Percentiles rank a stretch among this genome's conserved stretches.
These are phyloP conservation scores for Lactifluus pinguis DNA, from an alignment of 768 basidiomycete genomes.

Conservation along the genomic window DNA sequence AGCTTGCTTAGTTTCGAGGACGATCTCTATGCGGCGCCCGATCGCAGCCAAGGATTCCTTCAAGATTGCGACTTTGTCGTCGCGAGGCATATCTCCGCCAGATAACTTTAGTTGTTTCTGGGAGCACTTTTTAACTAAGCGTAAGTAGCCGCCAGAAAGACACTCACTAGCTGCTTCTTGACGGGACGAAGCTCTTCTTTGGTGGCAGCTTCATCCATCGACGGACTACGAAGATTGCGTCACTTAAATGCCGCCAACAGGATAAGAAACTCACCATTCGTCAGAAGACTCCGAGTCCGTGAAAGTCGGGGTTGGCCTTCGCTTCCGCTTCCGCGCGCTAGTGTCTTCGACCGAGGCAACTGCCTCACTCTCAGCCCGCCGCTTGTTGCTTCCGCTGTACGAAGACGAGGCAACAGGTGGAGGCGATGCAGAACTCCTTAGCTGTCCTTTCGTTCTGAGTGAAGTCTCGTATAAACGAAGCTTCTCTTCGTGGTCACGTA, in stretches of 20 bases:
- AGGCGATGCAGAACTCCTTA: constrained; percentile 70
- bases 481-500: constrained; percentile 87
- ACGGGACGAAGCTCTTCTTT: constrained; percentile 96
- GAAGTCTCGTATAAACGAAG: constrained; percentile 81
- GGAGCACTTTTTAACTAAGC: constrained; percentile 4
- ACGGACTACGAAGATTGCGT: constrained; percentile 46
- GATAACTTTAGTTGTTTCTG: constrained; percentile 94
- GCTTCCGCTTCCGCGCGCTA: constrained; percentile 68
- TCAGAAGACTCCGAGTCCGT: constrained; percentile 92
- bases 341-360: constrained; percentile 71
- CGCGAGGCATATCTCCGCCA: constrained; percentile 87
- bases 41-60: constrained; percentile 95
- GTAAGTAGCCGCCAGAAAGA: neutral
- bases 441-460: constrained; percentile 57
- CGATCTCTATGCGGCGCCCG: constrained; percentile 81
- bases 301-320: constrained; percentile 92
- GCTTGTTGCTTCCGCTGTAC: constrained; percentile 50
- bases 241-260: constrained; percentile 9
- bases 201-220: constrained; percentile 88
- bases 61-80: constrained; percentile 91
- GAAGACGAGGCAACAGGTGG: constrained; percentile 67
- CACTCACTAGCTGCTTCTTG: constrained; percentile 83
- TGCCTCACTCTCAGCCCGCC: constrained; percentile 79
- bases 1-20: constrained; percentile 65
- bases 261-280: constrained; percentile 57